A percentile compares a stretch with the other conserved stretches of the same genome.
phyloP scores from a whole-genome alignment of 345 rosid genomes.

The Eucalyptus polyanthemos region DNA sequence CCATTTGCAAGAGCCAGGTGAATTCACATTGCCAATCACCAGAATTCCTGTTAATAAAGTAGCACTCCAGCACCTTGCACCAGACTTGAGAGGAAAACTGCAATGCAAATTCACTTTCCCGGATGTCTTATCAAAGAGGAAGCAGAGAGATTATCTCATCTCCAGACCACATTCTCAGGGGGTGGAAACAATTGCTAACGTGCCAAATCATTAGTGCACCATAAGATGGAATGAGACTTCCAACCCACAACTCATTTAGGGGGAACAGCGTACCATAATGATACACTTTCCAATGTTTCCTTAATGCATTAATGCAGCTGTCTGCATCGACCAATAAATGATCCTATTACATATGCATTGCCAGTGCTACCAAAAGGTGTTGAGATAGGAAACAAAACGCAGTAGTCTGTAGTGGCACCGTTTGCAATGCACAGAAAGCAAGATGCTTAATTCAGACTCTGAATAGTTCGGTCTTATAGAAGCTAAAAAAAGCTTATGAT shows the following conservation, averaged over 20 bases:
- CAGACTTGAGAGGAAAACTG: not conserved
- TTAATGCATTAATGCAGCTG: not conserved
- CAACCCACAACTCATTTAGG: not conserved
- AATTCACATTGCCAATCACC: not conserved
- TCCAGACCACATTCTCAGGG: not conserved
- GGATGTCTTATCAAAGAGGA: not conserved
- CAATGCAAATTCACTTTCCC: not conserved
- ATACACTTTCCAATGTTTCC: not conserved
- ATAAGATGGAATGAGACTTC: not conserved
- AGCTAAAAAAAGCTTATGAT: not conserved
- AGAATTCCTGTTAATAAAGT: not conserved
- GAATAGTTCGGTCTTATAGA: not conserved
- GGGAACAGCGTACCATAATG: fast-evolving
- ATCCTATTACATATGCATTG: not conserved
- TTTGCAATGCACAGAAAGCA: not conserved
- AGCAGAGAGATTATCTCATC: not conserved
- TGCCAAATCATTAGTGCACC: not conserved
- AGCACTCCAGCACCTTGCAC: not conserved
- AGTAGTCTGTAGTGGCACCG: not conserved
- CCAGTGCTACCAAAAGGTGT: not conserved
- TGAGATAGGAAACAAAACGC: not conserved
- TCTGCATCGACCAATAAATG: not conserved
- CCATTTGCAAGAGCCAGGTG: not conserved
- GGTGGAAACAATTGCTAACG: too few species aligned
- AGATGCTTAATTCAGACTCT: not conserved